Percentiles rank a stretch among this genome's conserved stretches.
These are phyloP conservation scores for Monosporascus sp. DNA, from an alignment of 2,329 filamentous ascomycete genomes.

Conservation along the genomic window DNA sequence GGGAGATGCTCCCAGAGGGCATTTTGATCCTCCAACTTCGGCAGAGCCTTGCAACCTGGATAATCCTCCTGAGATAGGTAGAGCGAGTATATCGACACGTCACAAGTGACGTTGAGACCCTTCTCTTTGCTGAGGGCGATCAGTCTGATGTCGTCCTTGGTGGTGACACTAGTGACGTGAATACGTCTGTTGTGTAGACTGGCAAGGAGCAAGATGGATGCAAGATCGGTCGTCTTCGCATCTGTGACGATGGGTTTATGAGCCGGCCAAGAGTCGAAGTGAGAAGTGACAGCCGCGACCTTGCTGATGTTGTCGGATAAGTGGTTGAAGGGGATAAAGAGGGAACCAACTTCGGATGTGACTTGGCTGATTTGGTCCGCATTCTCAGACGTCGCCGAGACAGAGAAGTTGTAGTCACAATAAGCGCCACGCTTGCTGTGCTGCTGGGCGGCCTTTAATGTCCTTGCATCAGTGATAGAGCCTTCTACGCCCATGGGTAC, in stretches of 20 bases:
- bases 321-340: slow-evolving; percentile 81
- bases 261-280: slow-evolving; percentile 72
- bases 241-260: slow-evolving; percentile 79
- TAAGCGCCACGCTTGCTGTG: slow-evolving; percentile 63
- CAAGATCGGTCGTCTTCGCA: slow-evolving; percentile 73
- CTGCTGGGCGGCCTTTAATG: slow-evolving; percentile 66
- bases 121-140: slow-evolving; percentile 76
- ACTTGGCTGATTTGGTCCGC: slow-evolving; percentile 69
- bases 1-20: slow-evolving; percentile 69
- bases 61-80: slow-evolving; percentile 69
- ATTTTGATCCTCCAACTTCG: slow-evolving; percentile 62
- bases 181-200: slow-evolving; percentile 74
- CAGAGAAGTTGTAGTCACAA: slow-evolving; percentile 78
- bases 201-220: slow-evolving; percentile 72
- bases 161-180: slow-evolving; percentile 76
- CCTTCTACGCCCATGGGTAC: slow-evolving; percentile 71
- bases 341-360: slow-evolving; percentile 67
- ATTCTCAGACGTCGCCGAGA: slow-evolving; percentile 68
- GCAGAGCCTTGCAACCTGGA: slow-evolving; percentile 61
- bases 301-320: slow-evolving; percentile 79
- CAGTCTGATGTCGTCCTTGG: slow-evolving; percentile 71
- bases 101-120: slow-evolving; percentile 76
- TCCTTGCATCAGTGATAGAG: slow-evolving; percentile 66
- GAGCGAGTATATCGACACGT: slow-evolving; percentile 74
- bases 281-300: slow-evolving; percentile 71